Conservation (phyloP, 345 rosid species). For the Stellera chamaejasme region DNA sequence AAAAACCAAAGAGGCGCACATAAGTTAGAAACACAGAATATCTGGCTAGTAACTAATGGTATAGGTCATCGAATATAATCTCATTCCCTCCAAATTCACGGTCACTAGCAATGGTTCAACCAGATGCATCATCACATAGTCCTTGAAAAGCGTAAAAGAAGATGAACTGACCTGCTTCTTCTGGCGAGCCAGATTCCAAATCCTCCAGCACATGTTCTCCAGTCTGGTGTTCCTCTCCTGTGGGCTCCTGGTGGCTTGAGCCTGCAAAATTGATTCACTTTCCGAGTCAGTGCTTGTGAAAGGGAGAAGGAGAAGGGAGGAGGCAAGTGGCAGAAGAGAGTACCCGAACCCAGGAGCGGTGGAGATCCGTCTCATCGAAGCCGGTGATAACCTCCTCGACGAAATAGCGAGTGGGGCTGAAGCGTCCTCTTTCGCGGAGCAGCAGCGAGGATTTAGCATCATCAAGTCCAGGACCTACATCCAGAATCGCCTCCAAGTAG, state of each 20-base stretch:
- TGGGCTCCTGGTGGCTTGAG: constrained; percentile 94
- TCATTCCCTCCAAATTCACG: too few relatives aligned
- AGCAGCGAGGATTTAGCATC: constrained; percentile 78
- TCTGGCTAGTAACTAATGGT: too few relatives aligned
- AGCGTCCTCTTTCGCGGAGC: constrained; percentile 87
- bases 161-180: constrained; percentile 75
- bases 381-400: constrained; percentile 97
- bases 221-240: constrained; percentile 94
- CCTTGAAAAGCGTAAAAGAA: too few relatives aligned
- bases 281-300: not conserved
- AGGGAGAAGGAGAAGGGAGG: not conserved
- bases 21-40: too few relatives aligned
- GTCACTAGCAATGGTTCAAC: too few relatives aligned
- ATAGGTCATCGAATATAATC: too few relatives aligned
- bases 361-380: constrained; percentile 96
- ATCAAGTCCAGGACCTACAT: constrained; percentile 83
- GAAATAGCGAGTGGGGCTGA: constrained; percentile 96
- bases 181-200: constrained; percentile 98
- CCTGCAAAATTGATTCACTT: constrained; percentile 35
- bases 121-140: too few relatives aligned
- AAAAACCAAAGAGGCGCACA: too few relatives aligned
- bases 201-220: constrained; percentile 99
- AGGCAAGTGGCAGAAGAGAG: not conserved
- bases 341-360: constrained; percentile 81
- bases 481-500: constrained; percentile 96